Percentiles rank a stretch among this genome's conserved stretches.
phyloP scores from a whole-genome alignment of 2,329 filamentous ascomycete genomes.

The Fusarium sp. region DNA sequence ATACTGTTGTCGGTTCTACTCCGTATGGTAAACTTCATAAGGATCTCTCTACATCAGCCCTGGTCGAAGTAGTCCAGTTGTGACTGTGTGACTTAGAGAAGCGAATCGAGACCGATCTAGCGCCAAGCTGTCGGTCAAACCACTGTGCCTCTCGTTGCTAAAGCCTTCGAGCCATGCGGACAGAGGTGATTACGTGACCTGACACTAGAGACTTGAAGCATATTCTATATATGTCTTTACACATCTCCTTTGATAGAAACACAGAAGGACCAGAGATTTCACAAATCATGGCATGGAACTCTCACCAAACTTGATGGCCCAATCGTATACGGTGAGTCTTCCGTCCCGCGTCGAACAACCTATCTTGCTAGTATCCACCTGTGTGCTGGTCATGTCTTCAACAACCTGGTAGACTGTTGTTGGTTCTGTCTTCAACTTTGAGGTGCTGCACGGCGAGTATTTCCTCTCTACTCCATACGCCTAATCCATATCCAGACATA shows the following conservation, averaged over 20 bases:
- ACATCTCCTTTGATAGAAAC: neutral
- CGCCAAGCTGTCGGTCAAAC: neutral
- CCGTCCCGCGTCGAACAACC: neutral
- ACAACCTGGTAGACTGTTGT: neutral
- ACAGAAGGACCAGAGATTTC: neutral
- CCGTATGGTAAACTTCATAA: no score
- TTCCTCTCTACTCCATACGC: neutral
- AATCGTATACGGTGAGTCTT: neutral
- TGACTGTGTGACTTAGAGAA: neutral
- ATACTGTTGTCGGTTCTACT: no score
- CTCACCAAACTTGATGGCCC: neutral
- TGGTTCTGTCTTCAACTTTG: neutral
- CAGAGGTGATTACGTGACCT: neutral
- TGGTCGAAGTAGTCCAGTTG: no score
- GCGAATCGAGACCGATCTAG: neutral
- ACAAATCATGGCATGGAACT: neutral
- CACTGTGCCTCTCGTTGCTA: neutral
- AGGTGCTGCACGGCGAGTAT: neutral
- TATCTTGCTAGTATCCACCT: neutral
- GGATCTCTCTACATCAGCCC: no score
- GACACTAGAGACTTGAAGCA: neutral
- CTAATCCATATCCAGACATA: neutral
- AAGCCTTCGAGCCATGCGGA: neutral
- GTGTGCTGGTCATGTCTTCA: neutral
- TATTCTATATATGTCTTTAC: neutral